Conservation (phyloP, 2,329 filamentous ascomycete species). For the Xylariaceae sp. region DNA sequence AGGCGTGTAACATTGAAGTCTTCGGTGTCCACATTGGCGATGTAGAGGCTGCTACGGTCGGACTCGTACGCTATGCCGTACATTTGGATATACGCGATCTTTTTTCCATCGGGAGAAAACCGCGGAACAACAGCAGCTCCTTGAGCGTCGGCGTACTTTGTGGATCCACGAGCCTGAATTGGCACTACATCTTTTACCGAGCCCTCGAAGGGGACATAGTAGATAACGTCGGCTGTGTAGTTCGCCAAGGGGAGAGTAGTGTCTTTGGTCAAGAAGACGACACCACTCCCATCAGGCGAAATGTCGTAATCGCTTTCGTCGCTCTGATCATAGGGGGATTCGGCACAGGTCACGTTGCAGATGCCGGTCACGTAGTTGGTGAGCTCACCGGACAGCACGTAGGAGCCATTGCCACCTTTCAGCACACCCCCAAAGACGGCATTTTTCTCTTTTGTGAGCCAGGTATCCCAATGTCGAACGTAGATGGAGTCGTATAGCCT, state of each 20-base stretch:
- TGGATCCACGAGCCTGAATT: slow-evolving; percentile 44
- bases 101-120: slow-evolving; percentile 65
- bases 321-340: slow-evolving; percentile 58
- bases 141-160: slow-evolving; percentile 41
- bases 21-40: slow-evolving; percentile 55
- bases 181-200: slow-evolving; percentile 40
- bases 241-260: slow-evolving; percentile 61
- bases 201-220: slow-evolving; percentile 44
- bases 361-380: slow-evolving; percentile 47
- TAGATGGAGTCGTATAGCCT: slow-evolving; percentile 64
- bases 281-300: slow-evolving; percentile 49
- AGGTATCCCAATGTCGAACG: slow-evolving; percentile 67
- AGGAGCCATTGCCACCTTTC: slow-evolving; percentile 37
- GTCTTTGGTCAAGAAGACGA: slow-evolving; percentile 65
- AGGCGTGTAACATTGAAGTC: slow-evolving; percentile 48
- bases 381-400: slow-evolving; percentile 40
- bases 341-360: slow-evolving; percentile 42
- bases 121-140: slow-evolving; percentile 46
- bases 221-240: slow-evolving; percentile 52
- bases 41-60: slow-evolving; percentile 45
- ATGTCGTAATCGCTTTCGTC: slow-evolving; percentile 68
- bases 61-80: slow-evolving; percentile 64
- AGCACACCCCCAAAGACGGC: slow-evolving; percentile 67
- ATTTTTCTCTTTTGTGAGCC: slow-evolving; percentile 61
- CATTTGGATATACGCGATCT: slow-evolving; percentile 68